phyloP scores from a whole-genome alignment of 208 protist genomes.

The Leptomonas seymouri region DNA sequence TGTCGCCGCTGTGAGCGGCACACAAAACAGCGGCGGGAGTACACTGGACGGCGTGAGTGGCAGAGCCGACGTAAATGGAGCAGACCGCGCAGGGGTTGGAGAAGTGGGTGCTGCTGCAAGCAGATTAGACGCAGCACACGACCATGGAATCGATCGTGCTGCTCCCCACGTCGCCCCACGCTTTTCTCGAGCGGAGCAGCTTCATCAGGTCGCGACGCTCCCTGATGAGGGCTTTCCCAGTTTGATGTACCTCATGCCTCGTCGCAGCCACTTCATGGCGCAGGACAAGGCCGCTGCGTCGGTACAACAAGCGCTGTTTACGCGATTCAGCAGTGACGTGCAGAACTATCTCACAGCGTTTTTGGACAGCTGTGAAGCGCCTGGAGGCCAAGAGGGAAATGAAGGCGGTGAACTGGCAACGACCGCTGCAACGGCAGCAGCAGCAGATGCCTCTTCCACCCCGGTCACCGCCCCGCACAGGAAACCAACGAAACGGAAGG shows the following conservation, averaged over 20 bases:
- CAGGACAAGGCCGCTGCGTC: slow-evolving; percentile 27
- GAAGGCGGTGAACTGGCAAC: not conserved
- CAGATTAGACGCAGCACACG: slow-evolving; percentile 8
- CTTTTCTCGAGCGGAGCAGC: slow-evolving; percentile 31
- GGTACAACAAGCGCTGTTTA: slow-evolving; percentile 31
- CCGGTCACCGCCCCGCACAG: not conserved
- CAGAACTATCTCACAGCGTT: slow-evolving; percentile 17
- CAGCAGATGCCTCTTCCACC: not conserved
- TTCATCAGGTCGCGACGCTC: slow-evolving; percentile 40
- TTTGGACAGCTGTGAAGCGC: slow-evolving; percentile 19
- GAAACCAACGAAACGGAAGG: slow-evolving; percentile 5
- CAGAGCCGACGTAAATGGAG: not conserved
- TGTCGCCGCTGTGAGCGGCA: not conserved
- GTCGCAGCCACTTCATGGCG: slow-evolving; percentile 28
- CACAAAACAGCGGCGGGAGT: not conserved
- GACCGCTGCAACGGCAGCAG: not conserved
- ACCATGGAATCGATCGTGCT: not conserved
- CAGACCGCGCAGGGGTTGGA: not conserved
- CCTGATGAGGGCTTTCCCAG: slow-evolving; percentile 55
- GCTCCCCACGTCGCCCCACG: not conserved
- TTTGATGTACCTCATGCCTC: slow-evolving; percentile 48
- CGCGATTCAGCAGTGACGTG: slow-evolving; percentile 32
- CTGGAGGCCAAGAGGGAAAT: not conserved
- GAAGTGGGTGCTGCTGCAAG: not conserved
- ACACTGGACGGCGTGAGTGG: not conserved